Base-by-base conservation (phyloP, 441 rosid genomes). In the Adansonia rubrostipa region DNA sequence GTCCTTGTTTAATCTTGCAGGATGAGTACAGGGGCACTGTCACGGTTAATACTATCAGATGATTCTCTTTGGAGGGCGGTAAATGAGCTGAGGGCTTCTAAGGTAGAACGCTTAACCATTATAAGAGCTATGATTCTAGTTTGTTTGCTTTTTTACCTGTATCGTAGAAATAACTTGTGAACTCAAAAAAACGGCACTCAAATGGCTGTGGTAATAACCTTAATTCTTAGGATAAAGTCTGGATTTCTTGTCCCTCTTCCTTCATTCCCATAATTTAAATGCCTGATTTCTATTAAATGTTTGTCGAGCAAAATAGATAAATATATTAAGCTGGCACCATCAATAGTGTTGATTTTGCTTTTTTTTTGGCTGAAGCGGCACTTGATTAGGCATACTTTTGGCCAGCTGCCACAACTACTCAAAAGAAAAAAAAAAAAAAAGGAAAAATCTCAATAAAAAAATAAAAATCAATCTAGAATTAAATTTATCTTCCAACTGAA, bases 21-120 rank as follows among this genome's bases (percentile, higher is more conserved):
- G 83, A 85, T 94, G 87, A 92, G 94, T 82, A 92, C 99, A 47
- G 98, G 99, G 78, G 97, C 90, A 19, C 79, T 96, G 45, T 94
- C 98, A 33, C 91, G 97, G 64, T 84, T 94, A 88, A 86, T 96
- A 82, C 87, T 92, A 36, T 96, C 95, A 1, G 90, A 94, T 83
- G 98, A 92, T 82, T 84, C 92, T 84, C 97, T 96, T 75, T 83
- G 97, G 60, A 79, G 85, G 87, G 96, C 93, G 6, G 97, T 90
- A 53, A 96, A 94, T 82, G 92, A 88, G 64, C 82, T 92, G 75
- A 88, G 99, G 80, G 79, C 85, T 76, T 85, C 91, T 67, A 92
- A 94, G 98, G 98, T 96, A 81, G 19, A 56, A 24, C 54, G 61
- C 71, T 1, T 62, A 45, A 60, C 78, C 28, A 0, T 75, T 8